Evolutionary conservation across 2,329 filamentous ascomycete species (phyloP), one percentile per base, ranked within the genome.

Genomic region (Cladorrhinum sp.): DNA sequence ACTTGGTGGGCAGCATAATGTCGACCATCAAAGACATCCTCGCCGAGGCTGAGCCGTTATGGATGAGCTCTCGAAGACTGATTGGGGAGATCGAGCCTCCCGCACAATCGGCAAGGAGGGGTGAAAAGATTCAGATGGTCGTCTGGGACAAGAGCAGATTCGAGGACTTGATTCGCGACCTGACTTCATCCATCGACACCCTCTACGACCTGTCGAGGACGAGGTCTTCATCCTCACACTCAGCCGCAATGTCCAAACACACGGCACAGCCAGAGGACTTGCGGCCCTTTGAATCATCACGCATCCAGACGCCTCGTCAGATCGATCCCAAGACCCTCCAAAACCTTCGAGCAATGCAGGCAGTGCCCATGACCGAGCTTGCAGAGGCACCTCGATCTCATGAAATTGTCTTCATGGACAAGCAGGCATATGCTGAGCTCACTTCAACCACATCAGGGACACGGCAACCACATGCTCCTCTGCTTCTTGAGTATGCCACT

Each of bases 11-110:
- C 60, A 91, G 88, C 71, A 89, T 93, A 68, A 86, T 93, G 81
- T 85, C 84, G 16, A 92, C 89, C 54, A 92, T 93, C 71, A 91
- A 91, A 70, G 89, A 92, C 67, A 90, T 91, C 55, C 77, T 92
- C 50, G 87, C 89, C 59, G 89, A 93, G 73, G 87, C 88, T 1
- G 89, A 93, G 70, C 83, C 85, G 5, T 81, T 93, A 60, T 90
- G 88, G 82, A 78, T 82, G 61, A 85, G 81, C 68, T 85, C 83
- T 10, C 84, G 82, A 67, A 76, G 79, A 18, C 66, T 74, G 20
- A 69, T 76, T 13, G 73, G 76, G 57, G 70, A 74, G 24, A 72
- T 76, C 22, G 74, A 77, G 20, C 62, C 65, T 0, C 75, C 64
- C 0, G 75, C 79, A 48, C 72, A 73, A 63, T 62, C 72, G 10